These are phyloP conservation scores for Coemansia sp. DNA, from an alignment of 192 early-diverging fungal genomes.

Conservation along the genomic window DNA sequence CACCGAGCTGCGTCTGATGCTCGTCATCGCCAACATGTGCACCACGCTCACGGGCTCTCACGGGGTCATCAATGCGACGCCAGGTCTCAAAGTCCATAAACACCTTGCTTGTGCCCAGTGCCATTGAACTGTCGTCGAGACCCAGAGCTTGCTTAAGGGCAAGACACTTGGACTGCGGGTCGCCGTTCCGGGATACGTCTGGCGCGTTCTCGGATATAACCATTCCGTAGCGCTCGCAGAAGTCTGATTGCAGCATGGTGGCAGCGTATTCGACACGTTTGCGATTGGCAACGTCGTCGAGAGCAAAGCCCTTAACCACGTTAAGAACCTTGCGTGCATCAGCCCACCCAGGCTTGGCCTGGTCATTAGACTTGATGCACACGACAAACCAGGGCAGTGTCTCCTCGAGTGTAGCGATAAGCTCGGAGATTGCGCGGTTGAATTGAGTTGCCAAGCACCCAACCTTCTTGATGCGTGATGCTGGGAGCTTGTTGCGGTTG, in stretches of 20 bases:
- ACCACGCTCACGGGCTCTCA: constrained; percentile 62
- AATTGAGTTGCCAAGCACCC: constrained; percentile 55
- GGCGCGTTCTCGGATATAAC: constrained; percentile 42
- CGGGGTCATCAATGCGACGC: constrained; percentile 64
- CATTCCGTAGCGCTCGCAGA: constrained; percentile 67
- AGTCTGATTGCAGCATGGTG: constrained; percentile 70
- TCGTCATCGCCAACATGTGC: constrained; percentile 16
- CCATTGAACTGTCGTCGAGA: constrained; percentile 23
- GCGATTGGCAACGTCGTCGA: constrained; percentile 61
- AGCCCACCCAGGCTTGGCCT: constrained; percentile 62
- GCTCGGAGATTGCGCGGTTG: constrained; percentile 66
- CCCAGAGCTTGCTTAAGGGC: constrained; percentile 27
- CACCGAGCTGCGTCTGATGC: constrained; percentile 15
- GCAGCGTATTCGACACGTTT: constrained; percentile 68
- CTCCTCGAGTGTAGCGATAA: constrained; percentile 74
- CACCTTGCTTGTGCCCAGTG: constrained; percentile 55
- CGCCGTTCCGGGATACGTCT: constrained; percentile 3
- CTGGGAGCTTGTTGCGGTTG: constrained; percentile 53
- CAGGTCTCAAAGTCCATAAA: constrained; percentile 62
- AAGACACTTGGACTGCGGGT: constrained; percentile 19
- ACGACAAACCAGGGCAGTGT: constrained; percentile 82
- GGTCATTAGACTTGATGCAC: constrained; percentile 75
- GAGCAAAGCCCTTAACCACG: constrained; percentile 57
- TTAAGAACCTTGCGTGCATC: constrained; percentile 63
- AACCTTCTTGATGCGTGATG: constrained; percentile 58